These are phyloP conservation scores for Aegilops longissima DNA, from an alignment of 176 grass and related monocot species.

Conservation along the genomic window DNA sequence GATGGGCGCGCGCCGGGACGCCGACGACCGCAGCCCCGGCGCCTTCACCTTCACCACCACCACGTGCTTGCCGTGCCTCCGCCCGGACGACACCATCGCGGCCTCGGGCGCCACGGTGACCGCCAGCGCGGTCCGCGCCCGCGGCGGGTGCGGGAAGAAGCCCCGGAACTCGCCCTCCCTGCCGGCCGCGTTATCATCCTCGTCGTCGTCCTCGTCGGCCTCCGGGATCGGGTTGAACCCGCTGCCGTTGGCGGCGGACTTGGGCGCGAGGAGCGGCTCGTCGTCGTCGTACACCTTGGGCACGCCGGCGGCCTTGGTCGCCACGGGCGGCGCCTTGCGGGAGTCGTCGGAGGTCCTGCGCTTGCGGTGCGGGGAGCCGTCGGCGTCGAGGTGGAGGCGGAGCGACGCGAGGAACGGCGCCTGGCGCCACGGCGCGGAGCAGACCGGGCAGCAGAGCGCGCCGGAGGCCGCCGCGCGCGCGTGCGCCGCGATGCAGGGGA, in stretches of 20 bases:
- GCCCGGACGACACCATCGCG: constrained; percentile 59
- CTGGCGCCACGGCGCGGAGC: constrained; percentile 66
- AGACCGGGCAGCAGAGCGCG: constrained; percentile 71
- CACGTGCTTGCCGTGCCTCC: constrained; percentile 74
- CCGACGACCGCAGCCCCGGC: constrained; percentile 37
- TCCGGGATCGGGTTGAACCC: constrained; percentile 95
- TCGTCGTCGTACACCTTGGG: constrained; percentile 90
- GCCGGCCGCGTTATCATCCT: constrained; percentile 9
- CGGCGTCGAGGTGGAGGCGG: constrained; percentile 24
- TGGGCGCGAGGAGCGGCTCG: constrained; percentile 54
- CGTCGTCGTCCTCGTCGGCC: constrained; percentile 45
- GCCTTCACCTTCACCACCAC: constrained; percentile 83
- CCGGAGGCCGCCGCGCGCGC: constrained; percentile 40
- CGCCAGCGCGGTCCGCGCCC: constrained; percentile 19
- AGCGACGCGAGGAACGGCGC: constrained; percentile 60
- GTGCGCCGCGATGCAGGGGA: constrained; percentile 76
- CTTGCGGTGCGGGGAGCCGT: constrained; percentile 27
- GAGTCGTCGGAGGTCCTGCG: not conserved
- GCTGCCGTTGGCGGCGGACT: constrained; percentile 26
- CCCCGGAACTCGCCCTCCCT: constrained; percentile 50
- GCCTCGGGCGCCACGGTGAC: constrained; percentile 57
- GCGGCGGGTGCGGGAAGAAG: constrained; percentile 39
- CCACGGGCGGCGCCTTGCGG: not conserved
- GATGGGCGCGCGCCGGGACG: constrained; percentile 48
- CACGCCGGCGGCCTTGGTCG: not conserved